Conservation (phyloP, 768 basidiomycete species). For the Tylopilus balloui region DNA sequence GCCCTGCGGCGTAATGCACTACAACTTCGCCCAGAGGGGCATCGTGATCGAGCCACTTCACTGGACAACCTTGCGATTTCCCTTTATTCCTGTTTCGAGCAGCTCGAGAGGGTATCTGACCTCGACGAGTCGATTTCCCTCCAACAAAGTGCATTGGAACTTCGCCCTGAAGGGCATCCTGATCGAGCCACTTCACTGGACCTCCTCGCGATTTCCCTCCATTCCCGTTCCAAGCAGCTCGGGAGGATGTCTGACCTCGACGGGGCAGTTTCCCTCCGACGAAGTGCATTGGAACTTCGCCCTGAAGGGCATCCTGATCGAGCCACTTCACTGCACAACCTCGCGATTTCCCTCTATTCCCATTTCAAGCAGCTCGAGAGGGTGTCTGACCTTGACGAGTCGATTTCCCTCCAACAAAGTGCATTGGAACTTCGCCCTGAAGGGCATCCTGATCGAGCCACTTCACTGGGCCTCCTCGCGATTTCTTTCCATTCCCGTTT, state of each 20-base stretch:
- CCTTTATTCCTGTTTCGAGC: no score
- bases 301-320: not conserved
- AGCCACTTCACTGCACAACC: not conserved
- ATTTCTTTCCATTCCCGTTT: not conserved
- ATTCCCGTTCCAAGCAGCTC: not conserved
- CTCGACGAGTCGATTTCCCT: constrained; percentile 2
- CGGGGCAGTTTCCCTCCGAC: not conserved
- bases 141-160: not conserved
- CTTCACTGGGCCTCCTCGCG: not conserved
- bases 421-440: not conserved
- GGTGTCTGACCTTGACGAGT: not conserved
- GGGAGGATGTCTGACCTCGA: not conserved
- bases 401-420: not conserved
- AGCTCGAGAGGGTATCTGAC: not conserved
- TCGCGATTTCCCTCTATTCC: not conserved
- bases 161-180: constrained; percentile 1
- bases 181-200: not conserved
- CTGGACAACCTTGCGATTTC: no score
- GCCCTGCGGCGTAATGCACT: no score
- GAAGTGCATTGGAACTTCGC: not conserved
- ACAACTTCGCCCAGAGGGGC: no score
- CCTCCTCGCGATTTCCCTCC: not conserved
- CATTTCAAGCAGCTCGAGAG: not conserved
- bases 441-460: not conserved
- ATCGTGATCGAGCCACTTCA: no score